A percentile compares a stretch with the other conserved stretches of the same genome.
These are phyloP conservation scores for Sonneratia alba DNA, from an alignment of 345 rosid genomes.

Conservation along the genomic window DNA sequence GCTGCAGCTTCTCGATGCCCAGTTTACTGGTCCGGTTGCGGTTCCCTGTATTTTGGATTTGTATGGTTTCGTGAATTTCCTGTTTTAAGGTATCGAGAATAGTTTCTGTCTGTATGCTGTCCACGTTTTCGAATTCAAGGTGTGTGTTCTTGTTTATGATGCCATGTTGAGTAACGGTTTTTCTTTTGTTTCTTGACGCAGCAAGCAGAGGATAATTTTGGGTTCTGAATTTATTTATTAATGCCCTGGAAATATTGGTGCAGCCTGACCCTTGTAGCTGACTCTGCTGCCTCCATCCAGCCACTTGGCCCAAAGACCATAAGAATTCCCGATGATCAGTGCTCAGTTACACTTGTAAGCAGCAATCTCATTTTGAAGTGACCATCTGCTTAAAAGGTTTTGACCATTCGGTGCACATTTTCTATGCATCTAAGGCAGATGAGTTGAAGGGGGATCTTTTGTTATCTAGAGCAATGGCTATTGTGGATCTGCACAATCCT, in stretches of 20 bases:
- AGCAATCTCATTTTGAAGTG: conserved; percentile 19
- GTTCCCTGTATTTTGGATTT: not conserved
- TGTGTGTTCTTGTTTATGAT: not conserved
- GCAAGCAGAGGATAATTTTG: not conserved
- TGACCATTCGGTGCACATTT: conserved; percentile 14
- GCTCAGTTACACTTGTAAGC: conserved; percentile 10
- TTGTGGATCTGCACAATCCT: conserved; percentile 74
- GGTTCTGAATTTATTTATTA: conserved; percentile 1
- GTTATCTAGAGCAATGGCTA: conserved; percentile 45
- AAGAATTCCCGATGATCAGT: not conserved
- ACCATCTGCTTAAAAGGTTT: conserved; percentile 16
- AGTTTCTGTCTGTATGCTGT: no score
- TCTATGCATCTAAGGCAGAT: conserved; percentile 38
- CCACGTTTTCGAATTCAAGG: no score
- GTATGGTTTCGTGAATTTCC: not conserved
- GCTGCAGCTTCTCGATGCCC: not conserved
- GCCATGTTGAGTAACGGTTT: not conserved
- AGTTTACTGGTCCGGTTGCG: not conserved
- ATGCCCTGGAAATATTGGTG: not conserved
- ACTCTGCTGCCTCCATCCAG: not conserved
- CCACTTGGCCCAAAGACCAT: conserved; percentile 4
- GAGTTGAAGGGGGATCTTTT: conserved; percentile 21
- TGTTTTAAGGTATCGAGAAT: not conserved
- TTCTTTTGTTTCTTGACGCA: not conserved
- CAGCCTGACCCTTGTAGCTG: not conserved